Conservation (phyloP, 768 basidiomycete genomes). For the Lactarius pseudohatsudake region DNA sequence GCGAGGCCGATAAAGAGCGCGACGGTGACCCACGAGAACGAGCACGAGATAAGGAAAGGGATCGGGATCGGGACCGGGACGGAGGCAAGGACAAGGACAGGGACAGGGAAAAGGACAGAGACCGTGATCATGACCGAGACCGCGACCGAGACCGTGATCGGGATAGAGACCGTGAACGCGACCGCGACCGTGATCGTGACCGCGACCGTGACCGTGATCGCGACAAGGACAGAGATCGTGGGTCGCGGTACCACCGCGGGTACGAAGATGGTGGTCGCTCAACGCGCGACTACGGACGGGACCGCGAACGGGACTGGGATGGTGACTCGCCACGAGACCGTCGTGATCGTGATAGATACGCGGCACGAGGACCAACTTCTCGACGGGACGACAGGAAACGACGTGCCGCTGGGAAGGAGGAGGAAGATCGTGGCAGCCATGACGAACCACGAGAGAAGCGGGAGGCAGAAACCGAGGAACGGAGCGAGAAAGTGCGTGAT, state of each 20-base stretch:
- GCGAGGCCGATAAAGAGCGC: conserved; percentile 31
- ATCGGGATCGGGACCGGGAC: conserved; percentile 34
- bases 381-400: conserved; percentile 53
- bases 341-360: conserved; percentile 42
- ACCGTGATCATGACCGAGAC: conserved; percentile 27
- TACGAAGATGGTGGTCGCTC: conserved; percentile 26
- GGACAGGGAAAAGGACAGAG: conserved; percentile 20
- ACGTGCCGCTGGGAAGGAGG: conserved; percentile 41
- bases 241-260: conserved; percentile 30
- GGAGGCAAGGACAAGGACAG: conserved; percentile 26
- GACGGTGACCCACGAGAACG: conserved; percentile 44
- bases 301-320: conserved; percentile 36
- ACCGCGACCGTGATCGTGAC: conserved; percentile 38
- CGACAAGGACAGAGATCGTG: conserved; percentile 23
- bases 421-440: conserved; percentile 54
- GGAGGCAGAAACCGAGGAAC: conserved; percentile 44
- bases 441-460: conserved; percentile 37
- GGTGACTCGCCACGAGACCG: conserved; percentile 30
- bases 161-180: conserved; percentile 31
- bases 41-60: conserved; percentile 39
- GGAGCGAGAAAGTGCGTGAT: conserved; percentile 53
- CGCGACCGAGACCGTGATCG: conserved; percentile 31
- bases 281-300: conserved; percentile 32
- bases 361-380: conserved; percentile 54
- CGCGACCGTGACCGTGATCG: conserved; percentile 32